Evolutionary conservation across 345 rosid genomes (phyloP).

Genomic region (Gossypium ekmanianum): DNA sequence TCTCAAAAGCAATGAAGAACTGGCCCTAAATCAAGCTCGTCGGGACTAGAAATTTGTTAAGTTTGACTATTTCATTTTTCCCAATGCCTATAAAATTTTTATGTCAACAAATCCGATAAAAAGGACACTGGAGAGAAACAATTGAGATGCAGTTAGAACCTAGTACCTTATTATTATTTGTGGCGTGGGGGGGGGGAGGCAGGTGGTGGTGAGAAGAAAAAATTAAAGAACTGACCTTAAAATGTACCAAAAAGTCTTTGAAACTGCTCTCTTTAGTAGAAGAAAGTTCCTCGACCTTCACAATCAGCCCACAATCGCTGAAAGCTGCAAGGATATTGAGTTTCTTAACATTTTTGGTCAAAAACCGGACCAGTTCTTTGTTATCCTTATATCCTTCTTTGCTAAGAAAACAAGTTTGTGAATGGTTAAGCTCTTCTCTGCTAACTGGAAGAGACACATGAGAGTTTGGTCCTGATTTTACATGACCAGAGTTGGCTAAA

Average conservation of each 20-base stretch:
- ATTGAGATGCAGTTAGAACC: not conserved
- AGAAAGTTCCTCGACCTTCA: constrained; percentile 24
- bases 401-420: not conserved
- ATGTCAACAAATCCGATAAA: not conserved
- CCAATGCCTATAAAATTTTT: not conserved
- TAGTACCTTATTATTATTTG: too few relatives aligned
- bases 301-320: constrained; percentile 22
- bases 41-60: not conserved
- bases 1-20: too few relatives aligned
- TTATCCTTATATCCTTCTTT: constrained; percentile 18
- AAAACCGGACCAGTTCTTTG: constrained; percentile 31
- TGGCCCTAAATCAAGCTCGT: not conserved
- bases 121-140: not conserved
- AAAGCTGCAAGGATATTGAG: constrained; percentile 15
- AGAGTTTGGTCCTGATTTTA: constrained; percentile 6
- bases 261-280: constrained; percentile 23
- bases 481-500: not conserved
- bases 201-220: not conserved
- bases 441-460: constrained; percentile 11
- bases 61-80: not conserved
- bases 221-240: constrained; percentile 27
- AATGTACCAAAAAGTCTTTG: constrained; percentile 28
- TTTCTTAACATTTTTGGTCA: not conserved
- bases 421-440: constrained; percentile 15
- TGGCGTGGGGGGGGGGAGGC: not conserved